Percentiles rank a stretch among this genome's conserved stretches.
phyloP scores from a whole-genome alignment of 441 rosid genomes.

The Melastoma candidum region DNA sequence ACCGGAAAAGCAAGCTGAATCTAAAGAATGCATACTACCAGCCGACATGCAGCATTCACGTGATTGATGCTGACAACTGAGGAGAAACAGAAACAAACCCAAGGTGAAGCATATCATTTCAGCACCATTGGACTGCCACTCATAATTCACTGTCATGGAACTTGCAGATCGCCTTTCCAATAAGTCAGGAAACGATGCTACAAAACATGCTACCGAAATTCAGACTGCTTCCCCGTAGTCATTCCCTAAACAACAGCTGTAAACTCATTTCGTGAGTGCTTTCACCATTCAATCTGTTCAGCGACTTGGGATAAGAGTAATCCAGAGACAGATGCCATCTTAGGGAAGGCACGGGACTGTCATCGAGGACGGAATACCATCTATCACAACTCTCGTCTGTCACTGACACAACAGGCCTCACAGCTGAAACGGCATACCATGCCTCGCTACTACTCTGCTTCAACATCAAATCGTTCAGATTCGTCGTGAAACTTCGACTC shows the following conservation, averaged over 20 bases:
- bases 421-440: conserved; percentile 36
- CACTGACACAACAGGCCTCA: conserved; percentile 52
- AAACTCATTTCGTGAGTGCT: background rate
- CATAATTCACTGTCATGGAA: conserved; percentile 20
- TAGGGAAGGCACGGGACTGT: conserved; percentile 33
- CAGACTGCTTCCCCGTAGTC: background rate
- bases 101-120: conserved; percentile 80
- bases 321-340: conserved; percentile 51
- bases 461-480: background rate
- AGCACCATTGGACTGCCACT: conserved; percentile 67
- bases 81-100: conserved; percentile 26
- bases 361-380: conserved; percentile 31
- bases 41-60: conserved; percentile 1
- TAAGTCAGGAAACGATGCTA: conserved; percentile 22
- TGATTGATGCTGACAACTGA: background rate
- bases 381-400: conserved; percentile 46
- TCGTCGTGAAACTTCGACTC: background rate
- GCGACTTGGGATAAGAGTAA: conserved; percentile 19
- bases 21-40: background rate
- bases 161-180: conserved; percentile 18
- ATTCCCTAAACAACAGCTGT: background rate
- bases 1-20: too few relatives aligned
- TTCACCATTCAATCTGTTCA: conserved; percentile 26
- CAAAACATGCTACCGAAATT: conserved; percentile 4
- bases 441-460: conserved; percentile 64